These are phyloP conservation scores for Dryas alaskensis DNA, from an alignment of 306 rosid species.

Conservation along the genomic window DNA sequence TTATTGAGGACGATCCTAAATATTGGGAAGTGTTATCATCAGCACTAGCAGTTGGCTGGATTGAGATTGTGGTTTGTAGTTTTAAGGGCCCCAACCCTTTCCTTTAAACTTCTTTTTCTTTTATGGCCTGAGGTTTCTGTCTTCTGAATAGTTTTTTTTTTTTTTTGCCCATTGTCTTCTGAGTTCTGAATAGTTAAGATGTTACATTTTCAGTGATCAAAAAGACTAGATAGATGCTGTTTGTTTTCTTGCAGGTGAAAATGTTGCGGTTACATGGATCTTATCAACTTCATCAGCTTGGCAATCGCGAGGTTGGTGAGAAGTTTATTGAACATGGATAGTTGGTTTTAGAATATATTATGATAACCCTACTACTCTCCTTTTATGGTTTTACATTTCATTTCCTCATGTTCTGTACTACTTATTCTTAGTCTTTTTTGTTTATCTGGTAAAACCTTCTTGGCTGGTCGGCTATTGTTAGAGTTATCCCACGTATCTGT, in stretches of 20 bases:
- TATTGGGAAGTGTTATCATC: slow-evolving; percentile 85
- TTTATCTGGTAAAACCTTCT: neutral
- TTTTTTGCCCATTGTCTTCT: too few relatives aligned
- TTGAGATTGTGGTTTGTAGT: slow-evolving; percentile 79
- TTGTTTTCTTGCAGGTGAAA: slow-evolving; percentile 66
- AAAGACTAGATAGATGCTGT: slow-evolving; percentile 18
- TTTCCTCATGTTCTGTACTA: neutral
- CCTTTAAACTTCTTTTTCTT: neutral
- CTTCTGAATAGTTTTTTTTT: slow-evolving; percentile 2
- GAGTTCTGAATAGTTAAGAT: slow-evolving; percentile 1
- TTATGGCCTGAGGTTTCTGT: slow-evolving; percentile 13
- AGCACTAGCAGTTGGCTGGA: slow-evolving; percentile 92
- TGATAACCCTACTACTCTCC: neutral
- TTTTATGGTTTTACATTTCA: neutral
- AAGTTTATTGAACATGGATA: slow-evolving; percentile 20
- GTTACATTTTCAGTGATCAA: slow-evolving; percentile 22
- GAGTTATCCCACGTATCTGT: neutral
- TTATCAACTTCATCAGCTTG: slow-evolving; percentile 72
- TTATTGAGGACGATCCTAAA: slow-evolving; percentile 70
- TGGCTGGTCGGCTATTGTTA: neutral
- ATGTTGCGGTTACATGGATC: slow-evolving; percentile 91
- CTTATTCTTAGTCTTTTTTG: neutral
- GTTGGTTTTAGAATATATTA: neutral
- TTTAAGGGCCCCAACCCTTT: neutral
- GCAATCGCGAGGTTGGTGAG: slow-evolving; percentile 80